Conservation (phyloP, 2,329 filamentous ascomycete genomes). For the Monilinia fructigena region DNA sequence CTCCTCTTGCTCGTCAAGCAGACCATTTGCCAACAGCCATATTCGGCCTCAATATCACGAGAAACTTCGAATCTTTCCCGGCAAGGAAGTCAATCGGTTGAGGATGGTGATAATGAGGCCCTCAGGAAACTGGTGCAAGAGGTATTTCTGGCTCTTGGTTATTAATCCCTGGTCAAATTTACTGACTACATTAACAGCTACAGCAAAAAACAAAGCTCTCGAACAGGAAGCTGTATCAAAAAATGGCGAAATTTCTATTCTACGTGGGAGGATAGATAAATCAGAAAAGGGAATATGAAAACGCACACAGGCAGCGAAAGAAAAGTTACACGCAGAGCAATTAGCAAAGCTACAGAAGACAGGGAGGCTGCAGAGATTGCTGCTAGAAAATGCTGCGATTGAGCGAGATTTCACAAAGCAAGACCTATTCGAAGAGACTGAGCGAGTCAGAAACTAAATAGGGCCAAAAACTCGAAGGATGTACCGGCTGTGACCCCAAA, state of each 20-base stretch:
- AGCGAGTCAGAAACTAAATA: constrained; percentile 44
- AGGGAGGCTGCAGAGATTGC: constrained; percentile 65
- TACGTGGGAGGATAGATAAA: constrained; percentile 68
- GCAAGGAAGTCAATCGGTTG: constrained; percentile 27
- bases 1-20: constrained; percentile 25
- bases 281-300: constrained; percentile 61
- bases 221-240: constrained; percentile 60
- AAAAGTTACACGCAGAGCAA: constrained; percentile 63
- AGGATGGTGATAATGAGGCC: constrained; percentile 26
- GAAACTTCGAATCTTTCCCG: constrained; percentile 27
- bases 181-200: constrained; percentile 31
- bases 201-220: constrained; percentile 54
- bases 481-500: constrained; percentile 58
- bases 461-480: constrained; percentile 45
- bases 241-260: constrained; percentile 70
- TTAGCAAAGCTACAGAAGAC: constrained; percentile 60
- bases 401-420: constrained; percentile 72
- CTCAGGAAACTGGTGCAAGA: constrained; percentile 36
- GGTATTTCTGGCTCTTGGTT: constrained; percentile 26
- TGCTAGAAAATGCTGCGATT: constrained; percentile 61
- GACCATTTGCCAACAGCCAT: constrained; percentile 13
- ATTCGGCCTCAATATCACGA: constrained; percentile 19
- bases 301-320: constrained; percentile 58
- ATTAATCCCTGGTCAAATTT: background rate
- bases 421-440: constrained; percentile 63